These are phyloP conservation scores for Blastomyces parvus DNA, from an alignment of 2,329 filamentous ascomycete species.

Conservation along the genomic window DNA sequence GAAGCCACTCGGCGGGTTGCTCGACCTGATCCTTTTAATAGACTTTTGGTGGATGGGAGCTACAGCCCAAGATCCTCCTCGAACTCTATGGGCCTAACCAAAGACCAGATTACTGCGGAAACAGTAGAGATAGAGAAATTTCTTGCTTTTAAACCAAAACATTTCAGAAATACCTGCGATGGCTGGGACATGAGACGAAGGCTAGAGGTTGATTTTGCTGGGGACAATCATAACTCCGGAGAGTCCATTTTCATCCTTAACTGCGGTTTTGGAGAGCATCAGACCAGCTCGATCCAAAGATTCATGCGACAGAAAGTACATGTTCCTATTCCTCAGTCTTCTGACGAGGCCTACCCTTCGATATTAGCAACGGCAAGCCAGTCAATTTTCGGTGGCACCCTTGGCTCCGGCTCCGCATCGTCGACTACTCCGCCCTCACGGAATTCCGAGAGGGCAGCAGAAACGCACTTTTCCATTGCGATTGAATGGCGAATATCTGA, in stretches of 20 bases:
- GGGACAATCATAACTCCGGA: conserved; percentile 64
- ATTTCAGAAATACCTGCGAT: conserved; percentile 68
- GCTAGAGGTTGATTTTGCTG: conserved; percentile 81
- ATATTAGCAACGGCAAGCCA: conserved; percentile 18
- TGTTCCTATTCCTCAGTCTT: conserved; percentile 16
- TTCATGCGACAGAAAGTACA: conserved; percentile 47
- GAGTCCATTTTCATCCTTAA: conserved; percentile 67
- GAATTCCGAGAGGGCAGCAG: conserved; percentile 22
- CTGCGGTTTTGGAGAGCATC: conserved; percentile 57
- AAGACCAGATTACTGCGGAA: conserved; percentile 63
- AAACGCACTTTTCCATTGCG: conserved; percentile 28
- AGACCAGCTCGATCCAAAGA: conserved; percentile 45
- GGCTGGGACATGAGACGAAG: conserved; percentile 88
- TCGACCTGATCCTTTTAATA: conserved; percentile 62
- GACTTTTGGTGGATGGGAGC: conserved; percentile 57
- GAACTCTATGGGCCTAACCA: conserved; percentile 59
- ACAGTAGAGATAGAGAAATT: conserved; percentile 74
- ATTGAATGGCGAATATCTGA: conserved; percentile 60
- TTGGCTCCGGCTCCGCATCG: neutral
- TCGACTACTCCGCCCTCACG: conserved; percentile 14
- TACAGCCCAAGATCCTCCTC: conserved; percentile 75
- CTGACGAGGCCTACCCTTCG: conserved; percentile 15
- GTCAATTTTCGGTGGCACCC: conserved; percentile 45
- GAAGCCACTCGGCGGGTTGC: conserved; percentile 67
- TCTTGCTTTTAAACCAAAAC: conserved; percentile 59